Evolutionary conservation across 2,329 filamentous ascomycete species (phyloP), one percentile per base, ranked within the genome.

Genomic region (Ophiostoma angusticollis): DNA sequence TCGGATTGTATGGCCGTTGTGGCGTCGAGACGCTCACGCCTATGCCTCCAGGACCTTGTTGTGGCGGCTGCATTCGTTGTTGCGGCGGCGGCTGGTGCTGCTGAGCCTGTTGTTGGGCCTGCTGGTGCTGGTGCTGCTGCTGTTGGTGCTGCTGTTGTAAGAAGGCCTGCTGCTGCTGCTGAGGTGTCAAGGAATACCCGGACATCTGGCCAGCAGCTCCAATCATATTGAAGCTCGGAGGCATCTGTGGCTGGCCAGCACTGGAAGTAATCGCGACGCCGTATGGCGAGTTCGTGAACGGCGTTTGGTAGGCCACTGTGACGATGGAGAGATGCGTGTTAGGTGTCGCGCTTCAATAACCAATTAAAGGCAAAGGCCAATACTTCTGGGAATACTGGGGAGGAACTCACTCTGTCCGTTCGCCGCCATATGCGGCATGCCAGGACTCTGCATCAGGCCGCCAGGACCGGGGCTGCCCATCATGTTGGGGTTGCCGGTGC

Each of bases 381-480:
- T n/a, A n/a, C n/a, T n/a, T n/a, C n/a, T n/a, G n/a, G n/a, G n/a
- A n/a, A n/a, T n/a, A n/a, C n/a, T n/a, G n/a, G 14, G 29, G 4
- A 4, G 44, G 43, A 45, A 64, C 71, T 67, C 61, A 75, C 71
- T 73, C 54, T 74, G 71, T 38, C 71, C 69, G 62, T 74, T 75
- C 47, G 66, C 58, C 48, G 62, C 61, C 68, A 75, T 74, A 54
- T 70, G 69, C 47, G 64, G 65, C 69, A 75, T 72, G 53, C 60
- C 67, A 49, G 69, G 57, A 54, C 67, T 74, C 59, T 71, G 73
- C 73, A 78, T 77, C 72, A 78, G 76, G 52, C 65, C 70, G 57
- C 62, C 65, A 58, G 67, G 64, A 29, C 65, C 67, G 46, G 58
- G 57, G 47, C 60, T 58, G 63, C 72, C 72, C 68, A 75, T 72